Evolutionary conservation across 2,329 filamentous ascomycete genomes (phyloP), one percentile per base, ranked within the genome.

Genomic region (Monilinia fructicola): DNA sequence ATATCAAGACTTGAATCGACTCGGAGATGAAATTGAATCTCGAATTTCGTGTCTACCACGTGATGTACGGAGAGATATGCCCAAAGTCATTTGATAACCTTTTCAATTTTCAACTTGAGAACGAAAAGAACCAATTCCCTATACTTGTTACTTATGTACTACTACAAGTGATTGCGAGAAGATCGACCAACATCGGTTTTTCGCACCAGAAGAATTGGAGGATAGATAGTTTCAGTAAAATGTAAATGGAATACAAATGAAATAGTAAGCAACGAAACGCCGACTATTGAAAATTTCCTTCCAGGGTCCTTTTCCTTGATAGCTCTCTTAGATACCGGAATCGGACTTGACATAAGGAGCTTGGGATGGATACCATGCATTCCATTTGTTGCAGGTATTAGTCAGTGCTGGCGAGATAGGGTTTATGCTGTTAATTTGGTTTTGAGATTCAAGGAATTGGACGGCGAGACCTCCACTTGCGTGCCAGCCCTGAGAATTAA

Each of bases 241-340:
- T 46, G 16, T n/a, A 46, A 46, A 21, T 46, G 18, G 18, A 46
- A 46, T 46, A 48, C 21, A 48, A 16, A 38, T 5, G 21, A 14
- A 18, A 35, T 18, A n/a, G 9, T 7, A 54, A 11, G 16, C 26
- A 46, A 59, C 46, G 0, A 3, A 50, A 40, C 23, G 46, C 23
- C 3, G 21, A 16, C 16, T 31, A 21, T 16, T 35, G 5, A 28
- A 52, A 52, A 7, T 12, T 1, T 52, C 12, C 14, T 18, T 31
- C 58, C 31, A 38, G 4, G 23, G 3, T 11, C 0, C 2, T 2
- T 26, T 14, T 21, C 4, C 0, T 55, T 3, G 3, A 16, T 7
- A 5, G 14, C 21, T 6, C 7, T 11, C 38, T 68, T 68, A 74
- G 28, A 75, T 71, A 64, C 74, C 74, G 56, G 73, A 75, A 63